Evolutionary conservation across 1,284 basidiomycete genomes (phyloP).

Genomic region (Ceratobasidium sp.): DNA sequence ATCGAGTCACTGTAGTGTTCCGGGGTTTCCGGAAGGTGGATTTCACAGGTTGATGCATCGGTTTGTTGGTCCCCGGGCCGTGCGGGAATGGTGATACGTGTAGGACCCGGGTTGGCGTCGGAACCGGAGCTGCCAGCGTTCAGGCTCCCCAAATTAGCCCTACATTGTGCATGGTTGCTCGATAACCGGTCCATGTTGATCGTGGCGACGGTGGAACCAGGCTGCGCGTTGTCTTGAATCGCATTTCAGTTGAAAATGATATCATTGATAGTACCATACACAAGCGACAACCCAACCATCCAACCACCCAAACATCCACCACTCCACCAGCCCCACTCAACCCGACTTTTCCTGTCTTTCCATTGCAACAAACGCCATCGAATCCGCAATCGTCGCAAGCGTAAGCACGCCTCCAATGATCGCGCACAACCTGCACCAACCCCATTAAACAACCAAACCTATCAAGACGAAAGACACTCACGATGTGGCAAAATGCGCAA

Average conservation of each 20-base stretch:
- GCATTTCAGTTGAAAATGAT: no score
- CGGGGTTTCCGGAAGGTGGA: not conserved
- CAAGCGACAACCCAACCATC: no score
- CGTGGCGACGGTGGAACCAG: no score
- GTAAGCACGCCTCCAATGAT: constrained; percentile 98
- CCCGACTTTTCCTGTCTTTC: constrained; percentile 47
- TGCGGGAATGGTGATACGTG: not conserved
- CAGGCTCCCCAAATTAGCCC: not conserved
- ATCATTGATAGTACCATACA: no score
- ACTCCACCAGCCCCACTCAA: no score
- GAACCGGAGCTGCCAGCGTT: not conserved
- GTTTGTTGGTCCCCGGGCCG: not conserved
- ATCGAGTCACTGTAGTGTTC: not conserved
- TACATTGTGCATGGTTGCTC: no score
- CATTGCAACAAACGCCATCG: constrained; percentile 84
- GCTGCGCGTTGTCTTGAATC: no score
- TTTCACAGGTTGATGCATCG: not conserved
- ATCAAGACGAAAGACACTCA: constrained; percentile 61
- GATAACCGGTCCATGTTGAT: no score
- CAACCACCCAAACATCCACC: no score
- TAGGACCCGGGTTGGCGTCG: not conserved
- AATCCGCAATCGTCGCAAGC: constrained; percentile 90
- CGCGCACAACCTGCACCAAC: constrained; percentile 82
- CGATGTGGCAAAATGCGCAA: constrained; percentile 98
- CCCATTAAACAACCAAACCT: not conserved